Conservation (phyloP, 345 rosid genomes). For the Brassica nigra region DNA sequence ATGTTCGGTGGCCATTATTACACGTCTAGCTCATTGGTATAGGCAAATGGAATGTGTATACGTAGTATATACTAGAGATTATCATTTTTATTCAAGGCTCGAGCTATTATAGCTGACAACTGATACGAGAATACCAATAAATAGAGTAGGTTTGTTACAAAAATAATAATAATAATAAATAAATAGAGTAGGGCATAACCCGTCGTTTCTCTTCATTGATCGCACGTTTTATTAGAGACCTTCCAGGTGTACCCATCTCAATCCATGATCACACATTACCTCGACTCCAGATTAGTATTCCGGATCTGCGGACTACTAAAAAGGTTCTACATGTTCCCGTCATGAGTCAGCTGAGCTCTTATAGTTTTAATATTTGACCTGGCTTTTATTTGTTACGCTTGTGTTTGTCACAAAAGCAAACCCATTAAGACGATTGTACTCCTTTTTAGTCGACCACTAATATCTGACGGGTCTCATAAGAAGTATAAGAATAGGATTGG, state of each 20-base stretch:
- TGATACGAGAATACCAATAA: slow-evolving; percentile 9
- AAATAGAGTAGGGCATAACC: slow-evolving; percentile 8
- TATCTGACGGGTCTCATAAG: background rate
- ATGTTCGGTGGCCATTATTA: background rate
- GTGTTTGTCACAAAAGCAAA: background rate
- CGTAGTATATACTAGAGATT: background rate
- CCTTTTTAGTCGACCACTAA: background rate
- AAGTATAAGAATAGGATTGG: background rate
- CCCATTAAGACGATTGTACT: background rate
- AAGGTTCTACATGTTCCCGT: slow-evolving; percentile 3
- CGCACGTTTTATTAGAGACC: background rate
- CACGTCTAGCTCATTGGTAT: background rate
- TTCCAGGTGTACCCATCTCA: background rate
- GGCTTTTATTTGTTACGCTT: background rate
- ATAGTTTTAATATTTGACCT: background rate
- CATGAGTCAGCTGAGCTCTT: background rate
- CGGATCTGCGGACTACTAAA: background rate
- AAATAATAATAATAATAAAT: background rate
- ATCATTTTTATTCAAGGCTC: background rate
- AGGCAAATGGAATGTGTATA: background rate
- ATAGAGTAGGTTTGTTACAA: background rate
- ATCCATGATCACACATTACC: slow-evolving; percentile 17
- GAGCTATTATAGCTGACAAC: slow-evolving; percentile 17
- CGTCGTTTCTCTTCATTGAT: slow-evolving; percentile 18
- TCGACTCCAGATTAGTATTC: background rate